Conservation (phyloP, 2,329 filamentous ascomycete species). For the Colletotrichum incanum region DNA sequence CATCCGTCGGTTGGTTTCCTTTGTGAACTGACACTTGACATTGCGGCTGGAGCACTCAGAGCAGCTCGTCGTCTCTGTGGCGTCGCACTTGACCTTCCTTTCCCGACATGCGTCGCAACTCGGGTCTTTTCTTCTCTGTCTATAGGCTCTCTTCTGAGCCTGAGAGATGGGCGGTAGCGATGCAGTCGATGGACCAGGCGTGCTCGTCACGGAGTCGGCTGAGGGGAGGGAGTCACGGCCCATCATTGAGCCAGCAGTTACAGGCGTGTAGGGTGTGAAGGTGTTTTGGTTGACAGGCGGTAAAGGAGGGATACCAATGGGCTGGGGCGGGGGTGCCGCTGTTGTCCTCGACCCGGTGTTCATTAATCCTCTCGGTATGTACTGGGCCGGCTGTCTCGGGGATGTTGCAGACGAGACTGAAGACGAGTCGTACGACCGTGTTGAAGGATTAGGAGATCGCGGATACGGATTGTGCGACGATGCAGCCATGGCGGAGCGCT, state of each 20-base stretch:
- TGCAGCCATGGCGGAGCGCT: conserved; percentile 41
- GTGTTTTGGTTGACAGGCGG: conserved; percentile 62
- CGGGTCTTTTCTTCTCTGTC: conserved; percentile 94
- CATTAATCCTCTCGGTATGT: conserved; percentile 66
- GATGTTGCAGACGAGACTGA: conserved; percentile 75
- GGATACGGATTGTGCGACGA: conserved; percentile 70
- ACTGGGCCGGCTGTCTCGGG: conserved; percentile 68
- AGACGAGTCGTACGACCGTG: conserved; percentile 75
- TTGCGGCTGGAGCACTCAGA: conserved; percentile 97
- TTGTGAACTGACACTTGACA: conserved; percentile 98
- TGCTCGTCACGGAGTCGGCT: conserved; percentile 70
- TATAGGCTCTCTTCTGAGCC: conserved; percentile 92
- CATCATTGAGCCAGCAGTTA: conserved; percentile 64
- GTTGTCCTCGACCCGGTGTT: conserved; percentile 66
- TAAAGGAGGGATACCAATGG: conserved; percentile 68
- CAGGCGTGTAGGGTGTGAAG: conserved; percentile 70
- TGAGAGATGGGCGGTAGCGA: conserved; percentile 61
- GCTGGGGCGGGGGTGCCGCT: conserved; percentile 65
- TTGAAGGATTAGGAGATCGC: conserved; percentile 74
- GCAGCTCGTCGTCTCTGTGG: conserved; percentile 95
- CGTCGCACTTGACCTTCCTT: conserved; percentile 89
- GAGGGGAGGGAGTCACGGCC: conserved; percentile 75
- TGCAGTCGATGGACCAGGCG: conserved; percentile 63
- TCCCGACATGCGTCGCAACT: conserved; percentile 98
- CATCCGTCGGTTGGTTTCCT: conserved; percentile 98